These are phyloP conservation scores for Cupressus sempervirens DNA, from an alignment of 75 land plant genomes.

Conservation along the genomic window DNA sequence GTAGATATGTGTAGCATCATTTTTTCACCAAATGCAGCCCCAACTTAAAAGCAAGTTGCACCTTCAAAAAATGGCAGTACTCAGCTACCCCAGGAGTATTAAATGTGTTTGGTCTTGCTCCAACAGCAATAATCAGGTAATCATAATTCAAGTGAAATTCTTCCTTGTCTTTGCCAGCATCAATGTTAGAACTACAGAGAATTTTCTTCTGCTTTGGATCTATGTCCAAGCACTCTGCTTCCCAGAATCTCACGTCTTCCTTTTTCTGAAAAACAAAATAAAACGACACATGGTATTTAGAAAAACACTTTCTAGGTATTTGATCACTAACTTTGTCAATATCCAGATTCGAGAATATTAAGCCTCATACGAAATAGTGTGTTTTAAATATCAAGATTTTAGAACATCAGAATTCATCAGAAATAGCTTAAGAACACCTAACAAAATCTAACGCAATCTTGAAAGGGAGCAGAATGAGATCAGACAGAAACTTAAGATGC, in stretches of 20 bases:
- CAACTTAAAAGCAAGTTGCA: constrained; percentile 14
- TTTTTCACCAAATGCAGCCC: not conserved
- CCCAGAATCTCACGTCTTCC: constrained; percentile 50
- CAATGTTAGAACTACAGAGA: constrained; percentile 44
- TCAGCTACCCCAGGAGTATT: constrained; percentile 95
- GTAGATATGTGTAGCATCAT: not conserved
- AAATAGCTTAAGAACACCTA: not conserved
- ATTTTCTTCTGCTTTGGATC: constrained; percentile 64
- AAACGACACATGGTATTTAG: not conserved
- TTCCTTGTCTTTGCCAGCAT: constrained; percentile 30
- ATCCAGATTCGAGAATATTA: not conserved
- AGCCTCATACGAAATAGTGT: too few species aligned
- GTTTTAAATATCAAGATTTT: not conserved
- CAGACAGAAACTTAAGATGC: not conserved
- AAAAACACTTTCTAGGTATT: not conserved
- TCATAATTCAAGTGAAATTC: constrained; percentile 81
- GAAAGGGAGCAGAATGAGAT: not conserved
- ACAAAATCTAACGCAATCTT: not conserved
- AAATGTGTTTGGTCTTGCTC: constrained; percentile 81
- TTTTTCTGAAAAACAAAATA: constrained; percentile 45
- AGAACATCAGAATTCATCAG: not conserved
- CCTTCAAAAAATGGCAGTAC: constrained; percentile 95
- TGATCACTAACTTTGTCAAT: not conserved
- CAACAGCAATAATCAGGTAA: constrained; percentile 76
- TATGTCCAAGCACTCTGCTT: constrained; percentile 86